Percentiles rank a stretch among this genome's conserved stretches.
phyloP scores from a whole-genome alignment of 2,329 filamentous ascomycete genomes.

The Sporothrix inflata region DNA sequence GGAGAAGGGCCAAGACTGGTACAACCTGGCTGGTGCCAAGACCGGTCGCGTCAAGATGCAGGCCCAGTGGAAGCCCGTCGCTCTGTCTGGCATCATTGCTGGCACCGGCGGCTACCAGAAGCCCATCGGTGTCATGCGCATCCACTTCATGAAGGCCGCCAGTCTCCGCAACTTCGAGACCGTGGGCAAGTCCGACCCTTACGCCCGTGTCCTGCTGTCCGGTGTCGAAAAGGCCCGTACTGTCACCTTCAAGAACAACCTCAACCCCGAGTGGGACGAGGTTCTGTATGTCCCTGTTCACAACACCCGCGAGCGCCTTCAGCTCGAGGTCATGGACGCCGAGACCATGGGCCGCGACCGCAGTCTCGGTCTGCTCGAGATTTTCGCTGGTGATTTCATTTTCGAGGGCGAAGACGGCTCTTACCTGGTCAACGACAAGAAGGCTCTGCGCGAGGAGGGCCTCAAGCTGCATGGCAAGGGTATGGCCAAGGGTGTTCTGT shows the following conservation, averaged over 20 bases:
- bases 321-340: conserved; percentile 94
- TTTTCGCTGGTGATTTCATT: conserved; percentile 78
- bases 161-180: conserved; percentile 91
- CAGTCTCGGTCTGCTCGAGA: conserved; percentile 78
- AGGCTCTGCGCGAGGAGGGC: conserved; percentile 66
- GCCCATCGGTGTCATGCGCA: conserved; percentile 90
- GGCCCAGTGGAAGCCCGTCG: conserved; percentile 94
- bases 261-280: conserved; percentile 95
- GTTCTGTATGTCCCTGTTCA: conserved; percentile 93
- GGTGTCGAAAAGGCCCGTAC: conserved; percentile 90
- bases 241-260: conserved; percentile 93
- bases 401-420: conserved; percentile 77
- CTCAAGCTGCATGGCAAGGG: conserved; percentile 75
- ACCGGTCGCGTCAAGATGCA: conserved; percentile 87
- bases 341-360: conserved; percentile 92
- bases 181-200: conserved; percentile 95
- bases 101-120: conserved; percentile 88
- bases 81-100: conserved; percentile 74
- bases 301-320: conserved; percentile 78
- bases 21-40: conserved; percentile 78
- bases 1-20: conserved; percentile 95
- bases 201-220: conserved; percentile 83
- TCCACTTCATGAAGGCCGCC: conserved; percentile 84
- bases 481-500: conserved; percentile 75
- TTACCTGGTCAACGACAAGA: conserved; percentile 77